These are phyloP conservation scores for Nasturtium officinale DNA, from an alignment of 345 rosid genomes.

Conservation along the genomic window DNA sequence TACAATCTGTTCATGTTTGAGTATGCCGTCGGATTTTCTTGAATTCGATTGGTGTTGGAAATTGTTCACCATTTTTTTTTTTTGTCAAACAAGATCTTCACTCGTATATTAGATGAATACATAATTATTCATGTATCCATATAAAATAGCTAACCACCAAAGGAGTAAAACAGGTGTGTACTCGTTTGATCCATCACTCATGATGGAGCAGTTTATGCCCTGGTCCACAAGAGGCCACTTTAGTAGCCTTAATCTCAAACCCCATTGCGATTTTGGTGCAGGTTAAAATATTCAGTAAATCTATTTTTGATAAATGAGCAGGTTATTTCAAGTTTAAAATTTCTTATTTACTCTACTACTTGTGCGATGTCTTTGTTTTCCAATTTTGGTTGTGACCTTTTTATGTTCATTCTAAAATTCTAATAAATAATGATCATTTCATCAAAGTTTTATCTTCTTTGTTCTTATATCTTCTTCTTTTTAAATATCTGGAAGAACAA, in stretches of 20 bases:
- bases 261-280: background rate
- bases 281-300: background rate
- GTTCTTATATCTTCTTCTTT: background rate
- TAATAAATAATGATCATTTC: background rate
- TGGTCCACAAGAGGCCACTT: background rate
- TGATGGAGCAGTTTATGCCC: background rate
- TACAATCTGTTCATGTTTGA: no score
- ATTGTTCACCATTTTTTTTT: no score
- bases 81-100: no score
- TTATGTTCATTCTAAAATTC: background rate
- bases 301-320: no score
- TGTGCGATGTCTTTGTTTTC: background rate
- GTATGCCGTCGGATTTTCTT: no score
- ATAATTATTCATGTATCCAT: no score
- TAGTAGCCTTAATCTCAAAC: background rate
- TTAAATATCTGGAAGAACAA: background rate
- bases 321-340: no score
- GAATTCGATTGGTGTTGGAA: no score
- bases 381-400: background rate
- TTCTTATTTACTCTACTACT: no score
- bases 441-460: background rate
- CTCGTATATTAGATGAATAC: no score
- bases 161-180: no score
- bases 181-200: background rate
- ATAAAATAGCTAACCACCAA: no score